These are phyloP conservation scores for Hexamita inflata DNA, from an alignment of 208 protist genomes.

Conservation along the genomic window DNA sequence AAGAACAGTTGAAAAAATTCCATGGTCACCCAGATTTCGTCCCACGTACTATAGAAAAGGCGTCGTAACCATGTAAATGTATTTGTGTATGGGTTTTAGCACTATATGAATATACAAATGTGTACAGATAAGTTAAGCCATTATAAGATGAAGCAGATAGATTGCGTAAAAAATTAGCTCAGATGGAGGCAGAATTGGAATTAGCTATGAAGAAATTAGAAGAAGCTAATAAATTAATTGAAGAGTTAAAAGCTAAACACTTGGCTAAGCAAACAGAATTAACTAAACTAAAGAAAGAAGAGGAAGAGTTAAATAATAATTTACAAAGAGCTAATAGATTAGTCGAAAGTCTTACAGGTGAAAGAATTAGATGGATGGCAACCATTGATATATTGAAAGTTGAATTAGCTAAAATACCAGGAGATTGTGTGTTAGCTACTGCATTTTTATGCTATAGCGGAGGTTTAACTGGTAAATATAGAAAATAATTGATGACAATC, in stretches of 20 bases:
- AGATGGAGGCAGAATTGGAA: conserved; percentile 70
- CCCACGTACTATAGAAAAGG: no score
- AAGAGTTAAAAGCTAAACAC: conserved; percentile 65
- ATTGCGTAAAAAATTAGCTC: not conserved
- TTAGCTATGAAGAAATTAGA: conserved; percentile 57
- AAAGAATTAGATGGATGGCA: conserved; percentile 80
- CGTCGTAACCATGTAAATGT: conserved; percentile 69
- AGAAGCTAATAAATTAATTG: conserved; percentile 74
- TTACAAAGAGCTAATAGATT: conserved; percentile 81
- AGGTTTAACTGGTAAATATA: conserved; percentile 78
- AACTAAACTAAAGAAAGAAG: conserved; percentile 59
- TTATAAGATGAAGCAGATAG: not conserved
- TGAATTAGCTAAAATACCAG: conserved; percentile 39
- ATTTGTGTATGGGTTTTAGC: conserved; percentile 89
- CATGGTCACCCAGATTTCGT: conserved; percentile 73
- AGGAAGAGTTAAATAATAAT: conserved; percentile 78
- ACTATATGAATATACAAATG: conserved; percentile 54
- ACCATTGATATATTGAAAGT: conserved; percentile 33
- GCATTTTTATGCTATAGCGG: conserved; percentile 88
- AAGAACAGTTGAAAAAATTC: conserved; percentile 73
- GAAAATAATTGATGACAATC: conserved; percentile 62
- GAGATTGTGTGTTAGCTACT: conserved; percentile 79
- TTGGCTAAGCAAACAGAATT: conserved; percentile 46
- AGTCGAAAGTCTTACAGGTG: conserved; percentile 78
- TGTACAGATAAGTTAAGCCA: conserved; percentile 19